Base-by-base conservation (phyloP, 78 protist genomes). In the Diacronema lutheri region DNA sequence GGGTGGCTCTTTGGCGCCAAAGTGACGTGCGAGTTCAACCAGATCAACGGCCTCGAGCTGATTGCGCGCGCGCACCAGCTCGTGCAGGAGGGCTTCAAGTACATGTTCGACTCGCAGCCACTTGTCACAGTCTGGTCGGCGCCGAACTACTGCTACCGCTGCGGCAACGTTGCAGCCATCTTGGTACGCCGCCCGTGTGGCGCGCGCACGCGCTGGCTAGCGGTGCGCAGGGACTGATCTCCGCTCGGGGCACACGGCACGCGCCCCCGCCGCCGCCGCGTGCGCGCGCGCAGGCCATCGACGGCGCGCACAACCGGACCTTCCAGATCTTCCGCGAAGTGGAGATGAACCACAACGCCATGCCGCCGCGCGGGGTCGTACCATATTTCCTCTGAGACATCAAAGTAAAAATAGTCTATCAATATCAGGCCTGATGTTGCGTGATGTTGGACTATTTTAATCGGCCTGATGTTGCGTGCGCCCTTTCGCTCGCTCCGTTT, bases 41-140 rank as follows among this genome's bases (percentile, higher is more conserved):
- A 91, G 55, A 58, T 90, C 50, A 98, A 98, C 89, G 92, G 91
- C 78, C 84, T 98, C 46, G 92, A 93, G 55, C 89, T 97, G 23
- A 90, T 98, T 71, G 85, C 95, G 78, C 95, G 99, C 19, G 98
- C 99, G 21, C 99, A 96, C 78, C 99, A 97, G 94, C 89, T 98
- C n/a, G 98, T 97, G 79, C 95, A 90, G 84, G 98, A 98, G 76
- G 99, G 99, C 23, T 95, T 93, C 91, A 95, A 96, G 86, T 97
- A 94, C 89, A 87, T 89, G 93, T 98, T 97, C 80, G 84, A 41
- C 23, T 88, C 93, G 16, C 77, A 93, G 29, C 26, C 37, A 5
- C 92, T 98, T 14, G 98, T 96, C 31, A 98, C 99, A 19, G 99
- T 98, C 40, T 98, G 99, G 99, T 96, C 98, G 0, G 99, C 99